Percentiles rank a stretch among this genome's conserved stretches.
These are phyloP conservation scores for Dryas octopetala DNA, from an alignment of 306 rosid genomes.

Conservation along the genomic window DNA sequence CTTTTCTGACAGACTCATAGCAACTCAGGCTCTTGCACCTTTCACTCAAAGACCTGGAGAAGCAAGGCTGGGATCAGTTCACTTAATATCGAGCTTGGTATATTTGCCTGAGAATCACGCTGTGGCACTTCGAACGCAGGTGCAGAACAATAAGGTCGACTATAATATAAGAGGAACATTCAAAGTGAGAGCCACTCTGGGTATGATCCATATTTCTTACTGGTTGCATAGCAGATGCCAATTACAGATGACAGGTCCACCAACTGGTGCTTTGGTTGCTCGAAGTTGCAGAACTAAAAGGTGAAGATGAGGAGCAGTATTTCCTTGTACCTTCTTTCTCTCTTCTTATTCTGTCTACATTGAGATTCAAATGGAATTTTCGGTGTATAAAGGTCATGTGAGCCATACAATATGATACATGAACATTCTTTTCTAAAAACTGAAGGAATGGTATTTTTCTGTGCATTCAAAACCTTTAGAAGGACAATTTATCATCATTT, in stretches of 20 bases:
- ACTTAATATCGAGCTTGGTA: conserved; percentile 70
- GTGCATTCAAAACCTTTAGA: not conserved
- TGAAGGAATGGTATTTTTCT: not conserved
- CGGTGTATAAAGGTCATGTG: conserved; percentile 17
- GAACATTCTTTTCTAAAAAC: conserved; percentile 14
- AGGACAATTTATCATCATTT: not conserved
- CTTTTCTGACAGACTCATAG: conserved; percentile 67
- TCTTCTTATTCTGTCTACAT: conserved; percentile 15
- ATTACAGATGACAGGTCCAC: conserved; percentile 85
- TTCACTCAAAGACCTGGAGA: conserved; percentile 61
- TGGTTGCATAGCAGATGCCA: conserved; percentile 75
- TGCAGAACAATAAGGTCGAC: conserved; percentile 53
- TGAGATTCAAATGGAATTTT: conserved; percentile 20
- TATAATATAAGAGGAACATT: conserved; percentile 70
- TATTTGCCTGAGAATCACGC: conserved; percentile 77
- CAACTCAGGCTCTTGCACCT: conserved; percentile 56
- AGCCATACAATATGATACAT: not conserved
- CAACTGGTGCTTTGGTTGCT: conserved; percentile 66
- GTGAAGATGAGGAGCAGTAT: conserved; percentile 34
- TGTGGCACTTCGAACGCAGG: conserved; percentile 63
- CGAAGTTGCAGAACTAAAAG: conserved; percentile 63
- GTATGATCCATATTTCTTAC: conserved; percentile 56
- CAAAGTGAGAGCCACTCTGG: conserved; percentile 61
- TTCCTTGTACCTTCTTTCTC: conserved; percentile 10
- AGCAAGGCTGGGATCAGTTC: conserved; percentile 60